A percentile compares a stretch with the other conserved stretches of the same genome.
Evolutionary conservation across 2,329 filamentous ascomycete genomes (phyloP).

Genomic region (Leptographium radiaticola): DNA sequence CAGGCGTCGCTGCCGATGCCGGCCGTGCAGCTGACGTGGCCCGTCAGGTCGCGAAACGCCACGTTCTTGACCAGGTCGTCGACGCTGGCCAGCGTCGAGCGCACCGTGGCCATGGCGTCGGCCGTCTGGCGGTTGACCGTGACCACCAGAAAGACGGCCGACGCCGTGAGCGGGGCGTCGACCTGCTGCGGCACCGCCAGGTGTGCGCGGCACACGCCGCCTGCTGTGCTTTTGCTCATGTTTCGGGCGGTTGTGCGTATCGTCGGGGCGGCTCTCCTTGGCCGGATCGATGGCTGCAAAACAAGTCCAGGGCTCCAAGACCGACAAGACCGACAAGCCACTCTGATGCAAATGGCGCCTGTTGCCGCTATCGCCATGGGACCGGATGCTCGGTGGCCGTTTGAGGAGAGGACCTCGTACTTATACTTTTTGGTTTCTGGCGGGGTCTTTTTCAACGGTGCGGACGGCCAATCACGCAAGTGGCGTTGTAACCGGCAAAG

Average conservation of each 20-base stretch:
- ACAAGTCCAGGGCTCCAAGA: no score
- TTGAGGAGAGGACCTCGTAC: no score
- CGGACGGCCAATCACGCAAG: no score
- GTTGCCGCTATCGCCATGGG: no score
- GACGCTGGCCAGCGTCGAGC: slow-evolving; percentile 29
- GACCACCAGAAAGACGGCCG: slow-evolving; percentile 40
- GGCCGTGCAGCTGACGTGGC: slow-evolving; percentile 36
- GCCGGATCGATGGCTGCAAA: no score
- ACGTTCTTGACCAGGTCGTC: slow-evolving; percentile 38
- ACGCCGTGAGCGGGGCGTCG: slow-evolving; percentile 36
- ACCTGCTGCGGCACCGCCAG: slow-evolving; percentile 28
- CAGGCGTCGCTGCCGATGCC: slow-evolving; percentile 40
- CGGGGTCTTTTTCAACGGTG: no score
- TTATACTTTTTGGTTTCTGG: no score
- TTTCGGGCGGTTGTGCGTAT: background rate
- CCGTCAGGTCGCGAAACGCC: slow-evolving; percentile 31
- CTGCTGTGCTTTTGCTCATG: background rate
- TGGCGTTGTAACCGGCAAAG: no score
- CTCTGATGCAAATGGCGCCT: no score
- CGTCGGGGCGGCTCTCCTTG: background rate
- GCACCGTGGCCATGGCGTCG: slow-evolving; percentile 25
- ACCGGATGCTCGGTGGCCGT: no score
- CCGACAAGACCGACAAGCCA: no score
- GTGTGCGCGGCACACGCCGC: background rate
- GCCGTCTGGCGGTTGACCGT: slow-evolving; percentile 20